Conservation (phyloP, 768 basidiomycete genomes). For the Leucocoprinus birnbaumii region DNA sequence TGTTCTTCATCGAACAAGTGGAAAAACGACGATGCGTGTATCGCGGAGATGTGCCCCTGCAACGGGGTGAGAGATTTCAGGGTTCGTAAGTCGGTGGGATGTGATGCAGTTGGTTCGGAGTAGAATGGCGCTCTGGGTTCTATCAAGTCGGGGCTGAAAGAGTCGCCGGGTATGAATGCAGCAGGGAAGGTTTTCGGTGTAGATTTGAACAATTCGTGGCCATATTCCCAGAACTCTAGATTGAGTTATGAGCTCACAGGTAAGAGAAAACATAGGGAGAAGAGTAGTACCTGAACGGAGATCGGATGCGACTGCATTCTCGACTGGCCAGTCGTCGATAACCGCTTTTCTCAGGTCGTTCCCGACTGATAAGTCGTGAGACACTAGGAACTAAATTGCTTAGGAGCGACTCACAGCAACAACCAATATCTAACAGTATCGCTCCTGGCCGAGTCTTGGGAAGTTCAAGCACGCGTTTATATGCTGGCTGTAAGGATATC, state of each 20-base stretch:
- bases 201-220: conserved; percentile 57
- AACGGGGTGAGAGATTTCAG: conserved; percentile 28
- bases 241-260: neutral
- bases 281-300: conserved; percentile 25
- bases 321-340: conserved; percentile 34
- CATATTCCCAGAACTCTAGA: conserved; percentile 57
- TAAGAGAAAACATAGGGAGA: neutral
- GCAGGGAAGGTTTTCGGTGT: conserved; percentile 50
- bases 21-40: conserved; percentile 23
- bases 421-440: conserved; percentile 41
- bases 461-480: conserved; percentile 27
- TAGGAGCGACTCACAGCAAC: conserved; percentile 34
- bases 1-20: conserved; percentile 32
- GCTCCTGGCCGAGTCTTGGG: conserved; percentile 21
- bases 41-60: conserved; percentile 43
- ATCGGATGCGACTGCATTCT: conserved; percentile 35
- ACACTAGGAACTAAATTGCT: neutral
- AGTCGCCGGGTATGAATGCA: conserved; percentile 53
- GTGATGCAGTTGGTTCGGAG: neutral
- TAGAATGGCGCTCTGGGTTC: conserved; percentile 24
- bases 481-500: conserved; percentile 32
- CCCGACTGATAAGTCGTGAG: conserved; percentile 27
- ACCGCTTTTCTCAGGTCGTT: conserved; percentile 37
- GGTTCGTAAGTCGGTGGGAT: neutral
- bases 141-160: conserved; percentile 43